Evolutionary conservation across 805 yeast species (phyloP).

Genomic region (Wickerhamiella vanderwaltii): DNA sequence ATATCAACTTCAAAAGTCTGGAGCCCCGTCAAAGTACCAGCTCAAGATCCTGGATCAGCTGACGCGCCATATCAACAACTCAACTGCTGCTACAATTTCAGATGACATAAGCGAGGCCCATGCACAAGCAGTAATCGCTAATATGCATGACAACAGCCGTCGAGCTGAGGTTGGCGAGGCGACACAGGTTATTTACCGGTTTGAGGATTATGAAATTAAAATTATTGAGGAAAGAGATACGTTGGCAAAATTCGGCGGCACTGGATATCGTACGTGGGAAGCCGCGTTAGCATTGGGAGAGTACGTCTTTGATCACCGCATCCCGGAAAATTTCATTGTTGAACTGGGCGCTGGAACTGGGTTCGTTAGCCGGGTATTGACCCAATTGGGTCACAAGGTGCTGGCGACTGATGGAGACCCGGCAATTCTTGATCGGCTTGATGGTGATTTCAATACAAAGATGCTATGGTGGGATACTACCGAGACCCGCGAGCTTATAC

Average conservation of each 20-base stretch:
- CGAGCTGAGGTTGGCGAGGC: not conserved
- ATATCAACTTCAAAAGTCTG: constrained; percentile 3
- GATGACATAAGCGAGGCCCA: constrained; percentile 9
- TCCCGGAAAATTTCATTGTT: constrained; percentile 28
- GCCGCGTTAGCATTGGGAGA: constrained; percentile 62
- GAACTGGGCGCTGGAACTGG: constrained; percentile 93
- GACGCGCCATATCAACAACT: constrained; percentile 8
- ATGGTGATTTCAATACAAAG: constrained; percentile 40
- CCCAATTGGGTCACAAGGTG: constrained; percentile 24
- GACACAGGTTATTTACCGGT: constrained; percentile 6
- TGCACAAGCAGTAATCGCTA: constrained; percentile 3
- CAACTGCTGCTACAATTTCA: not conserved
- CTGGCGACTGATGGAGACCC: constrained; percentile 59
- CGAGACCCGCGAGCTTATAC: constrained; percentile 14
- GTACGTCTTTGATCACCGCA: constrained; percentile 25
- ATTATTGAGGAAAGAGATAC: constrained; percentile 21
- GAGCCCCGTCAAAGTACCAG: constrained; percentile 12
- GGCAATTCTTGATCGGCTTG: constrained; percentile 37
- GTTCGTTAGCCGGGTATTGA: constrained; percentile 42
- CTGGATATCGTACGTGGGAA: constrained; percentile 90
- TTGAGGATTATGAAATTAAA: constrained; percentile 9
- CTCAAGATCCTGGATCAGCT: constrained; percentile 12
- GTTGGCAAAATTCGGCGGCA: constrained; percentile 45
- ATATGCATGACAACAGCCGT: not conserved
- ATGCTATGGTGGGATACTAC: constrained; percentile 13